Percentiles rank a stretch among this genome's conserved stretches.
phyloP scores from a whole-genome alignment of 768 basidiomycete species.

The Lanmaoa pseudosensibilis region DNA sequence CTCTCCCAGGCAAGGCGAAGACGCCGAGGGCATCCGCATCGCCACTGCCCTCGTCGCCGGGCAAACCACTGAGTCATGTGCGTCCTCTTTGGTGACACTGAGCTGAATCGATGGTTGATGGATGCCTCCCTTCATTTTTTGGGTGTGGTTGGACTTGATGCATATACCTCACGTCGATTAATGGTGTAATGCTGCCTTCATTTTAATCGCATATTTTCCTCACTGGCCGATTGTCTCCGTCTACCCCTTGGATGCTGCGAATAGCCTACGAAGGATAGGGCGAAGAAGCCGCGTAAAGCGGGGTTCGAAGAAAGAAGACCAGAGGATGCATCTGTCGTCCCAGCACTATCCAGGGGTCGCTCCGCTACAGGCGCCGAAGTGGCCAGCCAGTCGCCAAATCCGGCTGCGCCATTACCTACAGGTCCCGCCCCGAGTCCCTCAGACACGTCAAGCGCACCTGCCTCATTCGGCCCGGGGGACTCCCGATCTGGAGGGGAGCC shows the following conservation, averaged over 20 bases:
- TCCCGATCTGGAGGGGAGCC: neutral
- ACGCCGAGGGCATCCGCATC: conserved; percentile 23
- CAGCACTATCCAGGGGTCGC: neutral
- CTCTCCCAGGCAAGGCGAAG: conserved; percentile 16
- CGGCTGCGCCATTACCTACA: neutral
- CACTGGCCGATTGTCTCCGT: conserved; percentile 10
- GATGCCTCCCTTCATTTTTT: conserved; percentile 16
- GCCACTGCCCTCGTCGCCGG: conserved; percentile 44
- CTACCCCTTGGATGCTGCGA: conserved; percentile 9
- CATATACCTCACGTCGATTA: conserved; percentile 32
- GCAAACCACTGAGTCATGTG: conserved; percentile 81
- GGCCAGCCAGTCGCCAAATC: neutral
- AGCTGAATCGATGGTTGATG: conserved; percentile 48
- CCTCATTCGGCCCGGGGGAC: neutral
- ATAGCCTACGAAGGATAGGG: conserved; percentile 76
- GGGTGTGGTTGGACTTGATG: conserved; percentile 17
- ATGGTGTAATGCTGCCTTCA: conserved; percentile 30
- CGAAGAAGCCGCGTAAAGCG: conserved; percentile 62
- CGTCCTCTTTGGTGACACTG: conserved; percentile 72
- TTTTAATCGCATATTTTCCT: conserved; percentile 30
- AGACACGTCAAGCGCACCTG: neutral
- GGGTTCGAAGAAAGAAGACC: conserved; percentile 19
- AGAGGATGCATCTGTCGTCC: neutral
- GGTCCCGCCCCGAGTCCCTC: conserved; percentile 1
- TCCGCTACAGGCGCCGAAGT: neutral